Conservation (phyloP, 2,329 filamentous ascomycete genomes). For the Microsporum ferrugineum region DNA sequence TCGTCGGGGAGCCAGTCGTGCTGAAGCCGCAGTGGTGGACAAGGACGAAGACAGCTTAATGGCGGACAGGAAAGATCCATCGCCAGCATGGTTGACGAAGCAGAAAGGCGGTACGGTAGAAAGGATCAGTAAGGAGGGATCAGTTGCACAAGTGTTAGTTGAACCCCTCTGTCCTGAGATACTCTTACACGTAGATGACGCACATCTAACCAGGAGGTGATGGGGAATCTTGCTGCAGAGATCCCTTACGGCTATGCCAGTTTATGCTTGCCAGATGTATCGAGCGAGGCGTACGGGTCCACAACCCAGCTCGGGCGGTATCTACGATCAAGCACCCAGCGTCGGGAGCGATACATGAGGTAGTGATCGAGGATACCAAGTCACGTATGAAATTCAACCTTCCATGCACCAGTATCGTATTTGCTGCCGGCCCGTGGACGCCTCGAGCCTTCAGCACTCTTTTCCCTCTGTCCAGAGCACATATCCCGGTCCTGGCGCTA, state of each 20-base stretch:
- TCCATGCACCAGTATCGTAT: slow-evolving; percentile 53
- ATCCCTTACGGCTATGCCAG: slow-evolving; percentile 54
- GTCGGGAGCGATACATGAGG: slow-evolving; percentile 39
- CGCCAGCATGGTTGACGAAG: slow-evolving; percentile 50
- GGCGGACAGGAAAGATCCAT: slow-evolving; percentile 17
- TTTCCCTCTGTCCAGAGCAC: slow-evolving; percentile 46
- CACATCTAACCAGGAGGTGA: neutral
- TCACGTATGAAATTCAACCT: slow-evolving; percentile 28
- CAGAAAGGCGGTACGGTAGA: slow-evolving; percentile 47
- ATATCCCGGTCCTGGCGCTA: slow-evolving; percentile 49
- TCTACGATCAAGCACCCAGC: slow-evolving; percentile 41
- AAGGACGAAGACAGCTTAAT: slow-evolving; percentile 22
- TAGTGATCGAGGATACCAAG: slow-evolving; percentile 39
- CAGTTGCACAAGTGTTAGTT: slow-evolving; percentile 54
- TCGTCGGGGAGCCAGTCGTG: slow-evolving; percentile 51
- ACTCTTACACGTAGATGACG: neutral
- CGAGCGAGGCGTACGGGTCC: slow-evolving; percentile 52
- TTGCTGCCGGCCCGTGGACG: slow-evolving; percentile 63
- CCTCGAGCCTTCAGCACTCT: slow-evolving; percentile 51
- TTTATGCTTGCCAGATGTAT: slow-evolving; percentile 51
- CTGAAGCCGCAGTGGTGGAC: slow-evolving; percentile 37
- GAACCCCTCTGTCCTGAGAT: neutral
- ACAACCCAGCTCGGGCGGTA: slow-evolving; percentile 51
- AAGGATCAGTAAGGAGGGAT: slow-evolving; percentile 49
- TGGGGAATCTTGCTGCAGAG: slow-evolving; percentile 33